A percentile compares a stretch with the other conserved stretches of the same genome.
Conservation (phyloP, 176 grass and related monocot species). For the Raddia guianensis region DNA sequence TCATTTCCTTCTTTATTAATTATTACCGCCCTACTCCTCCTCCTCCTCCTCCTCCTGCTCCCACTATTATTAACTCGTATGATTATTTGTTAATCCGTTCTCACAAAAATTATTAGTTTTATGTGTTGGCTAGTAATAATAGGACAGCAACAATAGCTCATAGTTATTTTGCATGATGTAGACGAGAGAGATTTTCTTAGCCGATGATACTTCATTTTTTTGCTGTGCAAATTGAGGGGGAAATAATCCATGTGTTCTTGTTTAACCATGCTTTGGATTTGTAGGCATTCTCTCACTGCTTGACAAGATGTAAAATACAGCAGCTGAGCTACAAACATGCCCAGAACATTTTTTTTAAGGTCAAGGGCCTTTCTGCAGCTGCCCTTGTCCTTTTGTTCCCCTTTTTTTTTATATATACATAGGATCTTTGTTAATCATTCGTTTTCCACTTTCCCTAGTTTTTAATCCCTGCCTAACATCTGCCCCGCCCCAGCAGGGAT, state of each 20-base stretch:
- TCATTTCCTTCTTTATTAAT: slow-evolving; percentile 59
- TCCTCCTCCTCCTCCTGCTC: not conserved
- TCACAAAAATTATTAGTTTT: not conserved
- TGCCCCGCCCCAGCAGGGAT: not conserved
- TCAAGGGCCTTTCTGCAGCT: not conserved
- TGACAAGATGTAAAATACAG: not conserved
- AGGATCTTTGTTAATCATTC: slow-evolving; percentile 13
- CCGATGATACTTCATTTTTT: too few species aligned
- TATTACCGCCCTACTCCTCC: not conserved
- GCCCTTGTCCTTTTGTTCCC: not conserved
- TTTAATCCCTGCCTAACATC: slow-evolving; percentile 15
- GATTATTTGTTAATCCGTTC: not conserved
- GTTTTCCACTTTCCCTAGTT: not conserved
- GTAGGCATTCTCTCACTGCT: too few species aligned
- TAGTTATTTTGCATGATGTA: too few species aligned
- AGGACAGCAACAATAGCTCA: not conserved
- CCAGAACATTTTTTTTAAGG: not conserved
- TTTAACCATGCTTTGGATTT: too few species aligned
- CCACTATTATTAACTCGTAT: not conserved
- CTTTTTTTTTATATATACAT: not conserved
- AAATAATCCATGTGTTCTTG: too few species aligned
- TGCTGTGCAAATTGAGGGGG: too few species aligned
- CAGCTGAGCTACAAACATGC: not conserved
- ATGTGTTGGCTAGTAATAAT: too few species aligned
- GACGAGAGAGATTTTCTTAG: too few species aligned